Evolutionary conservation across 2,329 filamentous ascomycete genomes (phyloP).

Genomic region (Fusarium fujikuroi): DNA sequence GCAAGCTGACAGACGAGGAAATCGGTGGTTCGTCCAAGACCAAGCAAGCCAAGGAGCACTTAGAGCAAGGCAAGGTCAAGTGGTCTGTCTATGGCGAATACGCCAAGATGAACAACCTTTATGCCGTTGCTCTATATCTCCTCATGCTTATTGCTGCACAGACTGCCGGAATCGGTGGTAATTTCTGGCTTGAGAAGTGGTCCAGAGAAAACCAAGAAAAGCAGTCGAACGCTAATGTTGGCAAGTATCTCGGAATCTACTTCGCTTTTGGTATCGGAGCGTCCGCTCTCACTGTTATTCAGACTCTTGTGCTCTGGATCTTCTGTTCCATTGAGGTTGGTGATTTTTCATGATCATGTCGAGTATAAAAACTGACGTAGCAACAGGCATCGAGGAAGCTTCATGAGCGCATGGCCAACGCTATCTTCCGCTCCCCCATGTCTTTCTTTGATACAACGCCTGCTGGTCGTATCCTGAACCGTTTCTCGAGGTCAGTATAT

Average conservation of each 20-base stretch:
- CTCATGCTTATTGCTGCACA: slow-evolving; percentile 82
- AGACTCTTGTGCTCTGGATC: slow-evolving; percentile 97
- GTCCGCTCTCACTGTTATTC: slow-evolving; percentile 84
- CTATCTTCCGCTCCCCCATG: slow-evolving; percentile 98
- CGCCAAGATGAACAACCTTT: slow-evolving; percentile 90
- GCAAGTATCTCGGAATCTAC: slow-evolving; percentile 94
- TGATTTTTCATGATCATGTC: background rate
- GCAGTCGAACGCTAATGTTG: slow-evolving; percentile 78
- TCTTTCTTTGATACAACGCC: slow-evolving; percentile 98
- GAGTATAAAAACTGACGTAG: slow-evolving; percentile 12
- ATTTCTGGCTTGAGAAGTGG: slow-evolving; percentile 95
- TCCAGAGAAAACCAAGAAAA: slow-evolving; percentile 78
- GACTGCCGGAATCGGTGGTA: slow-evolving; percentile 83
- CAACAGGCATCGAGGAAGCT: slow-evolving; percentile 89
- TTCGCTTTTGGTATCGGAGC: slow-evolving; percentile 93
- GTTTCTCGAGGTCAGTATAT: slow-evolving; percentile 82
- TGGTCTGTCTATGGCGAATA: slow-evolving; percentile 94
- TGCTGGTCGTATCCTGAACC: slow-evolving; percentile 93
- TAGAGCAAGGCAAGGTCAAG: slow-evolving; percentile 97
- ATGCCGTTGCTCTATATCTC: slow-evolving; percentile 84
- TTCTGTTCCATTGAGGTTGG: slow-evolving; percentile 97
- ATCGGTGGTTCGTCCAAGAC: slow-evolving; percentile 77
- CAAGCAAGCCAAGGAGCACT: slow-evolving; percentile 86
- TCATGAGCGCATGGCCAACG: slow-evolving; percentile 96
- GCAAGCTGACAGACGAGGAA: slow-evolving; percentile 87